Evolutionary conservation across 2,329 filamentous ascomycete species (phyloP), one percentile per base, ranked within the genome.

Genomic region (Colletotrichum viniferum): DNA sequence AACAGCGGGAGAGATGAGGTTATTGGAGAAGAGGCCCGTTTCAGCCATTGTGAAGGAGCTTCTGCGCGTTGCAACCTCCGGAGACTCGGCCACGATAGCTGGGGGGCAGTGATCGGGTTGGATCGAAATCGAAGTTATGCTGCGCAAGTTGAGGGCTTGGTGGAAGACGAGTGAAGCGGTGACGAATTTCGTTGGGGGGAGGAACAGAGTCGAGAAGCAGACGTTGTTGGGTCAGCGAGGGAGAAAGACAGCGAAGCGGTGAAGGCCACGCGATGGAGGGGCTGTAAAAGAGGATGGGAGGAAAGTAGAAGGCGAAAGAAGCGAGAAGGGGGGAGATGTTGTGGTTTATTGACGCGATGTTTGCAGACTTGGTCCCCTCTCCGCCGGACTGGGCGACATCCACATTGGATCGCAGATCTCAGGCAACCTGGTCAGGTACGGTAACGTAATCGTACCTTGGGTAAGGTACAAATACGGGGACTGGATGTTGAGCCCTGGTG

Each of bases 1-100:
- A 79, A 98, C 94, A 69, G 91, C 88, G 24, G 94, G 91, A 28
- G 95, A 95, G 84, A 98, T 93, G 81, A 98, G 93, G 77, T 92
- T 86, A 77, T 90, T 82, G 73, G 93, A 90, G 89, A 98, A 98
- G 83, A 98, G 94, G 43, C 92, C 93, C 79, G 90, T 86, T 64
- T 87, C 83, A 38, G 77, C 70, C 75, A 77, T 77, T 56, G 58
- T 55, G 60, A 38, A 18, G 38, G 58, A 34, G 30, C 18, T 56
- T 21, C 18, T 48, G 43, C 43, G 43, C 9, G 43, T 18, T 21
- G n/a, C 18, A 48, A 48, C n/a, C 9, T 48, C 43, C n/a, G 21
- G 70, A 52, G 38, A 26, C 32, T 71, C 38, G 61, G 61, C 61
- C n/a, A 12, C 21, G 21, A 63, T 32, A n/a, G 61, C 34, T 21